These are phyloP conservation scores for Aspergillus sclerotioniger DNA, from an alignment of 495 filamentous ascomycete genomes.

Conservation along the genomic window DNA sequence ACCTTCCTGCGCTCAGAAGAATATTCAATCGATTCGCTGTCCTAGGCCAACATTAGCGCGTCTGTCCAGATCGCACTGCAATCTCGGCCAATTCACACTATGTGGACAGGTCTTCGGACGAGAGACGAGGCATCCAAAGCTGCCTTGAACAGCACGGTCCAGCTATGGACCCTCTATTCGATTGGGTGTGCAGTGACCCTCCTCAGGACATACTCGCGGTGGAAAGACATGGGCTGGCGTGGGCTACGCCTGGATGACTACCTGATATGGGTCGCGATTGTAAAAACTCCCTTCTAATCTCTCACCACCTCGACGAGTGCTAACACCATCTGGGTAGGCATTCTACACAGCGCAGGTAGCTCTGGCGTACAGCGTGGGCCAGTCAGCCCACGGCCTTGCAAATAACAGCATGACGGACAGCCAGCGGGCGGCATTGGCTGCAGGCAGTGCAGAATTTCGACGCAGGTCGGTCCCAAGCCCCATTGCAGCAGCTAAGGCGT, in stretches of 20 bases:
- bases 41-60: not conserved
- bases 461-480: constrained; percentile 19
- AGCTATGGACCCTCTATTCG: constrained; percentile 46
- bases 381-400: constrained; percentile 40
- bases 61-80: not conserved
- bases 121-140: constrained; percentile 33
- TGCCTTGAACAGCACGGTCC: constrained; percentile 35
- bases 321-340: constrained; percentile 21
- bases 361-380: constrained; percentile 34
- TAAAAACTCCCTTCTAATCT: constrained; percentile 26
- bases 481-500: not conserved
- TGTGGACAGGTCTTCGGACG: constrained; percentile 10
- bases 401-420: constrained; percentile 52
- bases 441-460: constrained; percentile 33
- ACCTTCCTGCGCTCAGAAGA: not conserved
- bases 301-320: not conserved
- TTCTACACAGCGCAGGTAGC: constrained; percentile 37
- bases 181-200: constrained; percentile 43
- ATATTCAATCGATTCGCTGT: not conserved
- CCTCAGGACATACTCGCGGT: constrained; percentile 44
- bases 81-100: not conserved
- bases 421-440: constrained; percentile 38
- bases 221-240: constrained; percentile 38
- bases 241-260: constrained; percentile 51
- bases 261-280: constrained; percentile 50